phyloP scores from a whole-genome alignment of 2,329 filamentous ascomycete genomes.

The Microcyclospora pomicola region DNA sequence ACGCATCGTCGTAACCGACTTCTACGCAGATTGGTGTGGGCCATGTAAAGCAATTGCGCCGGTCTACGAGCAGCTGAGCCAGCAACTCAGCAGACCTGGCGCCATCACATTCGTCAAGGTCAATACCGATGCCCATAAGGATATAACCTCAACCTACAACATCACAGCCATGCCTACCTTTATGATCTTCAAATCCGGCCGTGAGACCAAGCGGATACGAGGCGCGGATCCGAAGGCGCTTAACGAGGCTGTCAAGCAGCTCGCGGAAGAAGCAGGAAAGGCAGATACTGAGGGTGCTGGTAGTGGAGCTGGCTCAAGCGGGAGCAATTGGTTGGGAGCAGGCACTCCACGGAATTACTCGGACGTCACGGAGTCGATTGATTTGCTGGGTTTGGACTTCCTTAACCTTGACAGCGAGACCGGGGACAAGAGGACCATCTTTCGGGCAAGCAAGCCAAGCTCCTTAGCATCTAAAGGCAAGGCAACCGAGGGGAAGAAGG shows the following conservation, averaged over 20 bases:
- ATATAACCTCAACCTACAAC: conserved; percentile 58
- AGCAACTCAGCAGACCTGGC: conserved; percentile 54
- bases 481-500: conserved; percentile 40
- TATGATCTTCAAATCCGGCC: conserved; percentile 45
- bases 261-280: conserved; percentile 48
- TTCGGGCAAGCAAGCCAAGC: conserved; percentile 55
- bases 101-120: conserved; percentile 76
- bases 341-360: conserved; percentile 64
- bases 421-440: conserved; percentile 58
- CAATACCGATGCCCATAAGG: conserved; percentile 63
- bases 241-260: conserved; percentile 54
- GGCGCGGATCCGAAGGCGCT: conserved; percentile 63
- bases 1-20: conserved; percentile 73
- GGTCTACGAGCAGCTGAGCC: conserved; percentile 63
- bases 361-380: conserved; percentile 72
- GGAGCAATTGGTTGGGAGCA: conserved; percentile 54
- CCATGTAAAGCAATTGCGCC: conserved; percentile 77
- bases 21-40: conserved; percentile 72
- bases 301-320: conserved; percentile 30
- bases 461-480: conserved; percentile 44
- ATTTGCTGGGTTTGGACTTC: conserved; percentile 67
- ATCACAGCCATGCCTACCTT: conserved; percentile 82
- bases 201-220: conserved; percentile 25
- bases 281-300: conserved; percentile 20
- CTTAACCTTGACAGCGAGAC: conserved; percentile 72